phyloP scores from a whole-genome alignment of 441 rosid species.

The Erodium trifolium region DNA sequence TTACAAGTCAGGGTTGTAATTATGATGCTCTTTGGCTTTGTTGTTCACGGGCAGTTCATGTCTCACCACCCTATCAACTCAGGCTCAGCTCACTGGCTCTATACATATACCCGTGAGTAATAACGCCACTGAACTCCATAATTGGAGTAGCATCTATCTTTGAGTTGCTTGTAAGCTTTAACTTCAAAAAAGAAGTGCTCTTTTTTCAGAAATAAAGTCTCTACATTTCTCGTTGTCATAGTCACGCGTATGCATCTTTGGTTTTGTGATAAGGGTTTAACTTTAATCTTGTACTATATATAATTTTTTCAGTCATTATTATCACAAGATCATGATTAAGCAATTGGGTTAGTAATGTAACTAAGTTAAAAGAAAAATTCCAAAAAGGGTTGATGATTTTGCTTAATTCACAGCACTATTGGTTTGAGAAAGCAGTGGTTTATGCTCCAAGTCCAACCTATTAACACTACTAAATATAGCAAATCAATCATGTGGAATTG shows the following conservation, averaged over 20 bases:
- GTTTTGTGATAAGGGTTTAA: too few relatives aligned
- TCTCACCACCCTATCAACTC: background rate
- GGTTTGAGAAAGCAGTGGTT: too few relatives aligned
- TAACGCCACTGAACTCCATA: background rate
- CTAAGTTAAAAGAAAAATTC: too few relatives aligned
- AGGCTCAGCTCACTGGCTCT: too few relatives aligned
- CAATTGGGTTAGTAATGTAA: too few relatives aligned
- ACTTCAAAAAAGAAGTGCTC: background rate
- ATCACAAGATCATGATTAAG: too few relatives aligned
- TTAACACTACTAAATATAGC: background rate
- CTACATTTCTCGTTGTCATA: too few relatives aligned
- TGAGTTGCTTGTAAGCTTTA: background rate
- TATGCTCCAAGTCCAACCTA: background rate
- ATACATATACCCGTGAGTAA: background rate
- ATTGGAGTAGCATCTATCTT: background rate
- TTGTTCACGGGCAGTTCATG: background rate
- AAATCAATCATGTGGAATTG: background rate
- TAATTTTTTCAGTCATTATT: too few relatives aligned
- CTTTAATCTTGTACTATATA: too few relatives aligned
- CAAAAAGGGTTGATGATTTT: too few relatives aligned
- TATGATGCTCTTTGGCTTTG: background rate
- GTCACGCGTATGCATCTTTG: too few relatives aligned
- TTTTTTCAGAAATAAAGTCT: background rate
- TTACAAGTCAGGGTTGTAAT: background rate
- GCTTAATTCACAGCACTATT: too few relatives aligned